Percentiles rank a stretch among this genome's conserved stretches.
phyloP scores from a whole-genome alignment of 2,329 filamentous ascomycete species.

The Colletotrichum eremochloae region DNA sequence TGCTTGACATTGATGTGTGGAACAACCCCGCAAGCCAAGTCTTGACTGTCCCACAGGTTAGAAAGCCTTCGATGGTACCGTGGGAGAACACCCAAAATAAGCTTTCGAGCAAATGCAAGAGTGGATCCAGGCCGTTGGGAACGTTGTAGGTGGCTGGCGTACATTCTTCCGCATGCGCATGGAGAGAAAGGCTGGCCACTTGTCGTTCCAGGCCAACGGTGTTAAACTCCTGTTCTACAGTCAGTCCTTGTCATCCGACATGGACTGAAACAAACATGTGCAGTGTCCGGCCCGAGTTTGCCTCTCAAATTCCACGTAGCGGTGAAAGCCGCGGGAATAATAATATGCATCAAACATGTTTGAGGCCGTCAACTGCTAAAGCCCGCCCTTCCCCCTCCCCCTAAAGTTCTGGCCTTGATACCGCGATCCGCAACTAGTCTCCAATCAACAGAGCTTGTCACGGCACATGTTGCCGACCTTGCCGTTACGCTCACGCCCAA shows the following conservation, averaged over 20 bases:
- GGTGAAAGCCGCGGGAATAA: not conserved
- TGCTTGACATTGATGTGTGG: not conserved
- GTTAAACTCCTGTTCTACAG: not conserved
- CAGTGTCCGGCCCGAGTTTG: not conserved
- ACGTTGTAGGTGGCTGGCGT: not conserved
- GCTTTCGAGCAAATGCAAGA: not conserved
- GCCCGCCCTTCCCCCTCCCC: not conserved
- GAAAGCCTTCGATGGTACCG: not conserved
- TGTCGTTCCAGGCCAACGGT: not conserved
- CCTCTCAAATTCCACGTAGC: not conserved
- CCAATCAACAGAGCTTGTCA: conserved; percentile 16
- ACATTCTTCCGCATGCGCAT: not conserved
- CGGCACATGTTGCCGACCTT: conserved; percentile 26
- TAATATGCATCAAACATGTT: not conserved
- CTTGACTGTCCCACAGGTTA: not conserved
- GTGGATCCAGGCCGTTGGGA: not conserved
- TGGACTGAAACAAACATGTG: not conserved
- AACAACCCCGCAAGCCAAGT: not conserved
- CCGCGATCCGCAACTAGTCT: not conserved
- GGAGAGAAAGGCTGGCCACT: not conserved
- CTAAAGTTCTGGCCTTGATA: not conserved
- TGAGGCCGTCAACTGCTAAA: not conserved
- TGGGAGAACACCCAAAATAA: not conserved
- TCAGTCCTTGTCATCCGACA: not conserved
- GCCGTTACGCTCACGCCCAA: conserved; percentile 5